phyloP scores from a whole-genome alignment of 371 early-diverging fungal genomes.

The Syncephalastrum racemosum region DNA sequence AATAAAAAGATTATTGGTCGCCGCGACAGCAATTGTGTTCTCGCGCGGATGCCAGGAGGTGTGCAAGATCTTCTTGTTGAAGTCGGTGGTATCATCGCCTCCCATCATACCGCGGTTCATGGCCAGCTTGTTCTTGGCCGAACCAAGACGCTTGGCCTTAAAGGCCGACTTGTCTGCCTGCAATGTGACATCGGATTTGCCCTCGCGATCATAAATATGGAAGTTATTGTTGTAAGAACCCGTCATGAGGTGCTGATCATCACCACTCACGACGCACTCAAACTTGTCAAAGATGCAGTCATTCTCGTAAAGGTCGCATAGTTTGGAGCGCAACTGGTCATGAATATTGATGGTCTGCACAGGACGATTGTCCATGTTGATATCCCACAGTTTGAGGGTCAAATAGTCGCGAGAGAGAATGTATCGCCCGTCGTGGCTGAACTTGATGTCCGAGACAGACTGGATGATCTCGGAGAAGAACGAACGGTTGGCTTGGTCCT shows the following conservation, averaged over 20 bases:
- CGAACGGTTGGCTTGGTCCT: constrained; percentile 88
- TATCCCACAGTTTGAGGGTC: constrained; percentile 93
- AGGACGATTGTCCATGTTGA: constrained; percentile 90
- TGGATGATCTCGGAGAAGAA: constrained; percentile 97
- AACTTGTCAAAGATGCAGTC: constrained; percentile 98
- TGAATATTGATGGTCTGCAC: constrained; percentile 89
- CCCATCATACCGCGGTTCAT: constrained; percentile 55
- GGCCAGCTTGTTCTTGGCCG: constrained; percentile 51
- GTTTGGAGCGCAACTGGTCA: constrained; percentile 85
- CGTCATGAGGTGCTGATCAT: constrained; percentile 77
- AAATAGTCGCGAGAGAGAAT: constrained; percentile 93
- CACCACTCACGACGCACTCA: constrained; percentile 91
- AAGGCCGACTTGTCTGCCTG: constrained; percentile 98
- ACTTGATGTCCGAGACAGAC: constrained; percentile 91
- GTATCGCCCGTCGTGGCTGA: constrained; percentile 90
- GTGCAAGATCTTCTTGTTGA: constrained; percentile 92
- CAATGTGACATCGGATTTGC: constrained; percentile 76
- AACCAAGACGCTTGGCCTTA: constrained; percentile 82
- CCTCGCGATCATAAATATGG: constrained; percentile 79
- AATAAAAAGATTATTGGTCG: constrained; percentile 95
- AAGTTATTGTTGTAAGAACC: constrained; percentile 97
- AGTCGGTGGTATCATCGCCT: constrained; percentile 75
- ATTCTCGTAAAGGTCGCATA: constrained; percentile 95
- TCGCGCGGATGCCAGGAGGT: constrained; percentile 97
- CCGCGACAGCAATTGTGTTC: constrained; percentile 93